Evolutionary conservation across 1,139 yeast species (phyloP), one percentile per base, ranked within the genome.

Genomic region (Yamadazyma atlantica): DNA sequence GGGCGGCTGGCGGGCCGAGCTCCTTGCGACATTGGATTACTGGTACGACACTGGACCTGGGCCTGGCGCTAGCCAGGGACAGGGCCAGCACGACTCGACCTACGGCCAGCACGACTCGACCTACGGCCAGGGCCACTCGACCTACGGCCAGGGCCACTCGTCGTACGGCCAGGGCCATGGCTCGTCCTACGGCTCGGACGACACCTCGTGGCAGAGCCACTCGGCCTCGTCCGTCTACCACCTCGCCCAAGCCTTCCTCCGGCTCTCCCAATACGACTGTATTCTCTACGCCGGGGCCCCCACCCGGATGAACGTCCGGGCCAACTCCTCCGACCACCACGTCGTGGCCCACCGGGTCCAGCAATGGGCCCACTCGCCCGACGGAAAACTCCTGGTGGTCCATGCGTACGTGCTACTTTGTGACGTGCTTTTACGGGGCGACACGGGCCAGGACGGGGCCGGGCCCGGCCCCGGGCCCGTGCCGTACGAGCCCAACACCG

Each of bases 241-340:
- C 51, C 67, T 83, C 60, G 78, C 86, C 0, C 88, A 83, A 52
- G 75, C 84, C 16, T 74, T 78, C 25, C 69, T 85, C 58, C 65
- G 64, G 42, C 72, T 82, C 18, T 75, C 82, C 35, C 86, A 82
- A 45, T 78, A 82, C 55, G 94, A 85, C 53, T 74, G 82, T 40
- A 82, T 81, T 42, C 78, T 82, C 4, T 80, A 69, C 53, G 82
- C 87, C 2, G 95, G 95, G 1, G 84, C 86, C 3, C 89, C 90
- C 1, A 74, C 80, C 59, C 69, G 86, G 46, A 80, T 83, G 82
- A 84, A 82, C 52, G 89, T 82, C 24, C 71, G 70, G 33, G 80
- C 85, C 1, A 68, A 72, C 9, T 55, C 62, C 2, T 58, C 62
- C 34, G 88, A 73, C 47, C 71, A 72, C 46, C 65, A 61, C 46